Evolutionary conservation across 768 basidiomycete species (phyloP), one percentile per base, ranked within the genome.

Genomic region (Xerocomellus intermedius): DNA sequence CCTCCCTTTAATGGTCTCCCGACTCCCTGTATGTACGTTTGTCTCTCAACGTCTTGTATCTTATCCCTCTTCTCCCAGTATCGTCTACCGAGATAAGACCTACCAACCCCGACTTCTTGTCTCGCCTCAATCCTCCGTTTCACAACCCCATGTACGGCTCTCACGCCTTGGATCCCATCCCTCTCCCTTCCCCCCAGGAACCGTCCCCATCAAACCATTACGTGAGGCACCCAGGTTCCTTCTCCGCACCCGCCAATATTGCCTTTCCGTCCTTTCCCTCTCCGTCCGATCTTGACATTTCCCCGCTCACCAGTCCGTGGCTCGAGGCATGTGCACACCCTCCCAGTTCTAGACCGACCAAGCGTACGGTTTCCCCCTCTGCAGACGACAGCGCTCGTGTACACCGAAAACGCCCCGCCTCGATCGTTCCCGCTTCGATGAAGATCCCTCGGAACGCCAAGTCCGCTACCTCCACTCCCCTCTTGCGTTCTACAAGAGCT

Each of bases 261-360:
- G 89, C 84, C 4, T 92, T 92, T 64, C 76, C 75, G 69, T n/a
- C 77, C 62, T 58, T 78, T 13, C 72, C 77, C 2, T 77, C 78
- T 17, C 75, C 79, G 0, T 70, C 75, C 21, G 83, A 88, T 52
- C 69, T 87, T 26, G 88, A 92, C 56, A 82, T 92, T 45, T 89
- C 88, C 1, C 89, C 90, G 0, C 73, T 92, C 21, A 88, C 88
- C 0, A 91, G 89, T 59, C 89, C 89, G 2, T 91, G 89, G 87
- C 77, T 92, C 0, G 86, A 83, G 5, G 80, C 88, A 5, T 77
- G 81, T 48, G 77, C 78, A 24, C 74, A 75, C 21, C 59, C 68
- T 19, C 59, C 63, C 12, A 67, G 57, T 36, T 39, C 46, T 17
- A 65, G 73, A 54, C 59, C 60, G 1, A 41, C 67, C 4, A 87